These are phyloP conservation scores for Zea luxurians DNA, from an alignment of 176 grass and related monocot species.

Conservation along the genomic window DNA sequence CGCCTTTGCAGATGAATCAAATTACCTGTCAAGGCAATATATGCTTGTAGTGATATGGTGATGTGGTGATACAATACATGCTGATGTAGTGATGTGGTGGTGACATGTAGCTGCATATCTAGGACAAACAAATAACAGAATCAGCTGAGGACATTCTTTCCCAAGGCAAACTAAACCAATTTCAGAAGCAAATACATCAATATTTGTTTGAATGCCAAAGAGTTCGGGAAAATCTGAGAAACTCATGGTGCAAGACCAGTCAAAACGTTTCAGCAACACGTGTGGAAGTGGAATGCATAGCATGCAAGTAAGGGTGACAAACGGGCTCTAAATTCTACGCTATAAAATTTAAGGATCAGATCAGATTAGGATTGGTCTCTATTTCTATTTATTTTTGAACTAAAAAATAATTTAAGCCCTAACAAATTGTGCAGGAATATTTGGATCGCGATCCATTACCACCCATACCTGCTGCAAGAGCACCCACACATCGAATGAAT, in stretches of 20 bases:
- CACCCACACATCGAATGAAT: neutral
- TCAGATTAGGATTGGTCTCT: no score
- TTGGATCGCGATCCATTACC: no score
- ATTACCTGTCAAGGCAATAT: no score
- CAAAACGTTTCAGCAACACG: neutral
- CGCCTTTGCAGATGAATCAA: no score
- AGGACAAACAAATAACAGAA: neutral
- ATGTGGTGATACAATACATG: neutral
- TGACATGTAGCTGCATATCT: neutral
- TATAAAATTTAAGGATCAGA: no score
- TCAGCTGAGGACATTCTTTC: neutral
- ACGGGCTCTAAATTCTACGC: no score
- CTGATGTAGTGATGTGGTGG: neutral
- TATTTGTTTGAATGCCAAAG: neutral
- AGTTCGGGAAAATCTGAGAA: neutral
- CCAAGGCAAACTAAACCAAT: neutral
- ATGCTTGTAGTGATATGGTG: no score
- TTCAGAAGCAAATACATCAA: neutral
- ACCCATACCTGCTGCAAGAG: no score
- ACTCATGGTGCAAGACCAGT: neutral
- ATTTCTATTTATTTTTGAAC: no score
- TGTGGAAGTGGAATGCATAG: neutral
- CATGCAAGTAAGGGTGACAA: no score
- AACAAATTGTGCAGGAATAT: no score
- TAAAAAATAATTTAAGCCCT: no score